Evolutionary conservation across 257 asterid genomes (phyloP), one percentile per base, ranked within the genome.

Genomic region (Gardenia jasminoides): DNA sequence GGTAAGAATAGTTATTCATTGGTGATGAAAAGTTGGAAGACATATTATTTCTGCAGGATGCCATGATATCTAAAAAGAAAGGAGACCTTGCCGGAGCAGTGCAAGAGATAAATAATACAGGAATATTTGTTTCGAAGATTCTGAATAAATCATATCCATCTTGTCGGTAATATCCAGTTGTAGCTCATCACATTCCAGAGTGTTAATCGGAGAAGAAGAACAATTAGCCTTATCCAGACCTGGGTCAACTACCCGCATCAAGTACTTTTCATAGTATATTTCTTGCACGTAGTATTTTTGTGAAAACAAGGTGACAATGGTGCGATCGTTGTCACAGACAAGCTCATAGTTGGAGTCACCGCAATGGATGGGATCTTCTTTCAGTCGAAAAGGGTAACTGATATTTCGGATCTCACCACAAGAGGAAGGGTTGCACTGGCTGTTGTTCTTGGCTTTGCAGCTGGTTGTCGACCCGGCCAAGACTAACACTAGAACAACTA

Each of bases 381-480:
- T 82, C 58, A 77, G 67, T 33, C 82, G 79, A 59, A 84, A 87
- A n/a, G 90, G 89, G 70, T 52, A 69, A 76, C 81, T 83, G 20
- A 89, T 85, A 41, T 70, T 69, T 8, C 7, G 82, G 52, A 89
- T 77, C 26, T 59, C 46, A 41, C 90, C 91, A 24, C 90, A 87
- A 7, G 86, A 50, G 66, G 90, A 85, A 75, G 88, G 74, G 33
- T 44, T n/a, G 10, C 77, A 72, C 0, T 61, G 58, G 7, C 10
- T 5, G 2, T 1, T 70, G 8, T 26, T 64, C 33, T 47, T 59
- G 72, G 81, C 84, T 47, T 76, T 28, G 65, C 78, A 71, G 76
- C 66, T 39, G 24, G 80, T 28, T 65, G 58, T 4, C 22, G 3
- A 52, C 12, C 11, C 50, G 1, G 9, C 50, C 50, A 4, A 46